Base-by-base conservation (phyloP, 106 monocot species). In the Allium fistulosum region DNA sequence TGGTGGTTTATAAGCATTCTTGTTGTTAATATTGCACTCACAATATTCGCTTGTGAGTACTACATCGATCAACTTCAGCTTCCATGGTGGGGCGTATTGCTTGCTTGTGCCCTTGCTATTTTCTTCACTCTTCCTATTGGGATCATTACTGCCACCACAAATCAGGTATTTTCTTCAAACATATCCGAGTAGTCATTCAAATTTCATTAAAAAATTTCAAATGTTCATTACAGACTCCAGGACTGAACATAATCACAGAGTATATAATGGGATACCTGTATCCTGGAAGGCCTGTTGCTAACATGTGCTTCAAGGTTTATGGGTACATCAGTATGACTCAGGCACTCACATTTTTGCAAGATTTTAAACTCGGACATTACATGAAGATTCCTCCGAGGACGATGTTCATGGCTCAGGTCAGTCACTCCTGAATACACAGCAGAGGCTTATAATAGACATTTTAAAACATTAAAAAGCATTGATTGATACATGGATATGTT, bases 1-100 rank as follows among this genome's bases (percentile, higher is more conserved):
- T 88, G 83, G 85, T 95, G 94, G 94, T 95, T 95, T 73, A 49
- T 95, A 13, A 58, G 62, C 79, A 83, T 95, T 62, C 91, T 94
- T 9, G 17, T 83, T 7, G 80, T 69, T 53, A 94, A 83, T 75
- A 75, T 94, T 8, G 82, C 79, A 7, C 51, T 94, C 11, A 79
- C 91, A 15, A 65, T 85, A 45, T 85, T 91, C 37, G 91, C 81
- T 0, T 94, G 94, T 53, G 84, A 85, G 70, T 85, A 80, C 77
- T 94, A 94, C 67, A 85, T 81, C 48, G 85, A 91, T 10, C 87
- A 90, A 68, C 94, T 94, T 59, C 94, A 94, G 75, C 76, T 94
- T 58, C 94, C 91, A 1, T 91, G 90, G 91, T 94, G 94, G 94
- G 94, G 94, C 14, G 91, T 94, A 9, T 69, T 94, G 11, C 77